Evolutionary conservation across 176 grass and related monocot genomes (phyloP).

Genomic region (Eleusine coracana): DNA sequence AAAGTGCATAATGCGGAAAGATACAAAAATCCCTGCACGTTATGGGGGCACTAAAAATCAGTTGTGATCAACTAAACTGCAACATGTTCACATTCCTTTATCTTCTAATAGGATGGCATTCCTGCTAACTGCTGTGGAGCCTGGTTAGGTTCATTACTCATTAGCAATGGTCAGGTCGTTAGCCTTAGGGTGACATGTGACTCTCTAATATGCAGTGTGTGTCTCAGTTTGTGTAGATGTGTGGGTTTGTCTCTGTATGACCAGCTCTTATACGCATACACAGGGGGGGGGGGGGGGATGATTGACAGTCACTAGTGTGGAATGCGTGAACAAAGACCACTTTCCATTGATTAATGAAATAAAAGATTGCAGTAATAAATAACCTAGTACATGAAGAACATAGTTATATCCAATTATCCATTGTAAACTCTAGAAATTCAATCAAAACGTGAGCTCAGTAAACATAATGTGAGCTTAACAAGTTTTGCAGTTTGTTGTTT

Average conservation of each 20-base stretch:
- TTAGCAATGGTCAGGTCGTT: too few species aligned
- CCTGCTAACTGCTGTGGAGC: too few species aligned
- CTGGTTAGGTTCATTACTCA: too few species aligned
- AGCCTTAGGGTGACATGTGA: too few species aligned
- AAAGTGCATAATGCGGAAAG: neutral
- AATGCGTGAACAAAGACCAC: neutral
- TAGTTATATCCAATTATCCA: neutral
- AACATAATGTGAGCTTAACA: conserved; percentile 12
- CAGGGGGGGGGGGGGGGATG: neutral
- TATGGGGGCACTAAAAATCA: neutral
- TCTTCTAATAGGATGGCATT: neutral
- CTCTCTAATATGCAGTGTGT: too few species aligned
- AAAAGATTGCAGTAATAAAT: conserved; percentile 16
- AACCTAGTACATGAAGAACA: conserved; percentile 2
- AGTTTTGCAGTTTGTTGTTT: conserved; percentile 26
- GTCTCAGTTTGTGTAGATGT: too few species aligned
- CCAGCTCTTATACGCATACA: too few species aligned
- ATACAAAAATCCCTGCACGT: neutral
- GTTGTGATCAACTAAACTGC: conserved; percentile 4
- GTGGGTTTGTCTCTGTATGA: too few species aligned
- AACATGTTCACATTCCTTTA: conserved; percentile 1
- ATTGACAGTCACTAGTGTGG: neutral
- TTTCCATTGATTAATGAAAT: conserved; percentile 19
- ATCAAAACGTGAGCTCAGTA: neutral
- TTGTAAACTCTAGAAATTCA: conserved; percentile 8